phyloP scores from a whole-genome alignment of 768 basidiomycete genomes.

The Trametes gibbosa region DNA sequence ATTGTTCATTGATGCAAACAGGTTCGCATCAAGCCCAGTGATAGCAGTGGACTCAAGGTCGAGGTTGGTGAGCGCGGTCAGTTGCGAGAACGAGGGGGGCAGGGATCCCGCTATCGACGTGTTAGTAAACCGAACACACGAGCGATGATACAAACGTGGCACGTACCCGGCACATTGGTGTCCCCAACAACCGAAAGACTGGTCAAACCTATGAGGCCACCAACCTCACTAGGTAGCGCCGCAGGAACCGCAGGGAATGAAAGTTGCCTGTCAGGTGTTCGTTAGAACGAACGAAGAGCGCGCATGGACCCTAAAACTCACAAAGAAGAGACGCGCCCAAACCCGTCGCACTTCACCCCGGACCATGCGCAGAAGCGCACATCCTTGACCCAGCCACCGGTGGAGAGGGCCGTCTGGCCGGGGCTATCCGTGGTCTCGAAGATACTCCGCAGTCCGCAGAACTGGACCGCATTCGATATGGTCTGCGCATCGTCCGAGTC shows the following conservation, averaged over 20 bases:
- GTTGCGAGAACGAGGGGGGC: slow-evolving; percentile 36
- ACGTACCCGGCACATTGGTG: slow-evolving; percentile 38
- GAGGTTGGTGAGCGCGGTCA: slow-evolving; percentile 39
- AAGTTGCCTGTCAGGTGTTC: slow-evolving; percentile 30
- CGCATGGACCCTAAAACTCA: slow-evolving; percentile 26
- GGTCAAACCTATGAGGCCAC: slow-evolving; percentile 37
- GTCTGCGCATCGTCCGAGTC: slow-evolving; percentile 34
- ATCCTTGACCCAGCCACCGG: slow-evolving; percentile 45
- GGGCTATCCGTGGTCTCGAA: slow-evolving; percentile 37
- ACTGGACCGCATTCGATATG: slow-evolving; percentile 41
- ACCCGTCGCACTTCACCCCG: slow-evolving; percentile 43
- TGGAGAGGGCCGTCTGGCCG: slow-evolving; percentile 39
- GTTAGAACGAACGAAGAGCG: slow-evolving; percentile 1
- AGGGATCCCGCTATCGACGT: slow-evolving; percentile 37
- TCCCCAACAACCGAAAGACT: slow-evolving; percentile 41
- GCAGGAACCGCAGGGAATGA: slow-evolving; percentile 48
- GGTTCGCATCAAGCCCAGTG: slow-evolving; percentile 32
- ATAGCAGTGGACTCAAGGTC: slow-evolving; percentile 42
- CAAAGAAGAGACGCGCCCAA: slow-evolving; percentile 41
- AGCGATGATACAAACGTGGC: background rate
- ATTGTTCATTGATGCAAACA: slow-evolving; percentile 34
- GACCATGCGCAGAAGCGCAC: slow-evolving; percentile 45
- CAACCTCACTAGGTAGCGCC: slow-evolving; percentile 41
- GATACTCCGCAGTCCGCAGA: slow-evolving; percentile 45
- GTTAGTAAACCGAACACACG: background rate